phyloP scores from a whole-genome alignment of 2,329 filamentous ascomycete species.

The Talaromyces atroroseus region DNA sequence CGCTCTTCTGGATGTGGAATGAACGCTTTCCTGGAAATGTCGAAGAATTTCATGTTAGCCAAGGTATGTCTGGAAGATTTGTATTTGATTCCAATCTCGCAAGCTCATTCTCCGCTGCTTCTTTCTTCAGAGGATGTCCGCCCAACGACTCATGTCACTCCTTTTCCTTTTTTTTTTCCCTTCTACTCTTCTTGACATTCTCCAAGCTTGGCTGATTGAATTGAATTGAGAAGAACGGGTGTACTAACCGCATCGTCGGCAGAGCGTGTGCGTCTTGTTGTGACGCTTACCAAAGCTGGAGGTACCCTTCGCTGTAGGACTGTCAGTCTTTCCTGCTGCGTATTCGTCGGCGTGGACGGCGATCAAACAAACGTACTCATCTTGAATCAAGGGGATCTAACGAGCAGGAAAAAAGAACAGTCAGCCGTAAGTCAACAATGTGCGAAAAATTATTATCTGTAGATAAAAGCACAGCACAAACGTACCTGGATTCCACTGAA shows the following conservation, averaged over 20 bases:
- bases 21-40: conserved; percentile 72
- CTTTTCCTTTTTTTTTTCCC: conserved; percentile 9
- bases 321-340: conserved; percentile 38
- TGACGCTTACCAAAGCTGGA: conserved; percentile 74
- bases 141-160: conserved; percentile 1
- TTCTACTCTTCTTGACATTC: not conserved
- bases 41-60: conserved; percentile 31
- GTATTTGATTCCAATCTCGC: not conserved
- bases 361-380: conserved; percentile 48
- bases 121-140: not conserved
- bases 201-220: not conserved
- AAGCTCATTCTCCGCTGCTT: conserved; percentile 6
- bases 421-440: conserved; percentile 7
- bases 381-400: conserved; percentile 48
- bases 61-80: conserved; percentile 12
- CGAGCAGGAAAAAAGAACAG: conserved; percentile 14
- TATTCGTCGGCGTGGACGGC: conserved; percentile 22
- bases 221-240: conserved; percentile 1
- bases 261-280: conserved; percentile 98
- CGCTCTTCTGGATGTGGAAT: conserved; percentile 99
- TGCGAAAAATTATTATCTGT: conserved; percentile 18
- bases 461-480: conserved; percentile 7
- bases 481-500: conserved; percentile 36
- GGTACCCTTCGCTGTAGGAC: conserved; percentile 61
- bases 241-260: conserved; percentile 93